Conservation (phyloP, 306 rosid species). For the Quillaja saponaria region DNA sequence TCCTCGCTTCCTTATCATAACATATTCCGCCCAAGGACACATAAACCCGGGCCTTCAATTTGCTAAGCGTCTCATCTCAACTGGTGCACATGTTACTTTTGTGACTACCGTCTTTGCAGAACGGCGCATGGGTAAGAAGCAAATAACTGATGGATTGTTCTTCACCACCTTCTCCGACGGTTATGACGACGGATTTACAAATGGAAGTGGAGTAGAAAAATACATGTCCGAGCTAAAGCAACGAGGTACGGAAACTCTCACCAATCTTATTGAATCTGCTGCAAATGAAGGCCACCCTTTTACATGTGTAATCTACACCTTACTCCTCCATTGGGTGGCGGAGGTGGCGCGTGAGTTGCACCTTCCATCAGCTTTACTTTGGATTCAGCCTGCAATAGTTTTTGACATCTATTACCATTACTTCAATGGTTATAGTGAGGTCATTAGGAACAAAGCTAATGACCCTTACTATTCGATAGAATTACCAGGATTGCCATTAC, state of each 20-base stretch:
- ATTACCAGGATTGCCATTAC: slow-evolving; percentile 22
- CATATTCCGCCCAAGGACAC: slow-evolving; percentile 43
- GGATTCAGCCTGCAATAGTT: slow-evolving; percentile 46
- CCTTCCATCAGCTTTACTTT: slow-evolving; percentile 30
- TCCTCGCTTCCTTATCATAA: slow-evolving; percentile 22
- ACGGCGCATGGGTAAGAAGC: slow-evolving; percentile 27
- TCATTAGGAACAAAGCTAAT: background rate
- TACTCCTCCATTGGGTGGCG: slow-evolving; percentile 36
- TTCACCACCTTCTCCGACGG: slow-evolving; percentile 41
- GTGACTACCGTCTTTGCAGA: slow-evolving; percentile 17
- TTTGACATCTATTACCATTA: slow-evolving; percentile 38
- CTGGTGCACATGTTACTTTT: slow-evolving; percentile 32
- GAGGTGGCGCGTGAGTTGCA: slow-evolving; percentile 21
- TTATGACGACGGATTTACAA: slow-evolving; percentile 27
- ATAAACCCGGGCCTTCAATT: slow-evolving; percentile 42
- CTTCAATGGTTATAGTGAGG: slow-evolving; percentile 31
- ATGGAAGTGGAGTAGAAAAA: background rate
- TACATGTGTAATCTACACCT: slow-evolving; percentile 31
- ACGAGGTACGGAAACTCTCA: slow-evolving; percentile 29
- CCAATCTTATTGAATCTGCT: slow-evolving; percentile 14
- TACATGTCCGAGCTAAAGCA: background rate
- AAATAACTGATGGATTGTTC: slow-evolving; percentile 1
- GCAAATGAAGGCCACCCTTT: slow-evolving; percentile 26
- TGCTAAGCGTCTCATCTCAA: slow-evolving; percentile 34
- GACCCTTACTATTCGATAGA: background rate